phyloP scores from a whole-genome alignment of 495 filamentous ascomycete genomes.

The Rhizodiscina lignyota region DNA sequence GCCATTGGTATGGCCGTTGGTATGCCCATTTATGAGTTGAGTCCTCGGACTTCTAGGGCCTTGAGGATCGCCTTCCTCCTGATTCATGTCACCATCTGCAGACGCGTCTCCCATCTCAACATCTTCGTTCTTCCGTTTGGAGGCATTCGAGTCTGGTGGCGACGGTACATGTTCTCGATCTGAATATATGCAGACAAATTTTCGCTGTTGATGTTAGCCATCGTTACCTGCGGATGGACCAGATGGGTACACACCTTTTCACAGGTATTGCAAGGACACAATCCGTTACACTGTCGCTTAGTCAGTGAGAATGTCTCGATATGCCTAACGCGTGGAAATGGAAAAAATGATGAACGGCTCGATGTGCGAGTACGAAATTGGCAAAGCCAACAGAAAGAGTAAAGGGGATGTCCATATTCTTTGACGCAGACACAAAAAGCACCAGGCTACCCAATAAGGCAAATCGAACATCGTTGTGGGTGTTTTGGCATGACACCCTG shows the following conservation, averaged over 20 bases:
- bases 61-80: no score
- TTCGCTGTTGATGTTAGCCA: slow-evolving; percentile 6
- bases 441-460: no score
- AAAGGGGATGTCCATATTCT: no score
- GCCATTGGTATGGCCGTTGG: not conserved
- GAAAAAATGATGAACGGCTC: not conserved
- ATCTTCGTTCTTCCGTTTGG: slow-evolving; percentile 6
- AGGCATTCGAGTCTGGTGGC: slow-evolving; percentile 6
- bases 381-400: no score
- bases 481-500: no score
- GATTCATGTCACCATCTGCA: no score
- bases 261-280: slow-evolving; percentile 50
- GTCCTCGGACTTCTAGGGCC: no score
- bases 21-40: not conserved
- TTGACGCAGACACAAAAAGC: no score
- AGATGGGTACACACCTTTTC: slow-evolving; percentile 8
- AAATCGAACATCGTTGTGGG: no score
- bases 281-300: slow-evolving; percentile 44
- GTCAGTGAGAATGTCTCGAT: not conserved
- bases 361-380: no score
- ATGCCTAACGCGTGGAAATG: not conserved
- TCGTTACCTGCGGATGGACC: not conserved
- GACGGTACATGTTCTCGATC: slow-evolving; percentile 9
- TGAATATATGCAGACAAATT: slow-evolving; percentile 12
- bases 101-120: no score